Evolutionary conservation across 345 rosid genomes (phyloP), one percentile per base, ranked within the genome.

Genomic region (Moricandia arvensis): DNA sequence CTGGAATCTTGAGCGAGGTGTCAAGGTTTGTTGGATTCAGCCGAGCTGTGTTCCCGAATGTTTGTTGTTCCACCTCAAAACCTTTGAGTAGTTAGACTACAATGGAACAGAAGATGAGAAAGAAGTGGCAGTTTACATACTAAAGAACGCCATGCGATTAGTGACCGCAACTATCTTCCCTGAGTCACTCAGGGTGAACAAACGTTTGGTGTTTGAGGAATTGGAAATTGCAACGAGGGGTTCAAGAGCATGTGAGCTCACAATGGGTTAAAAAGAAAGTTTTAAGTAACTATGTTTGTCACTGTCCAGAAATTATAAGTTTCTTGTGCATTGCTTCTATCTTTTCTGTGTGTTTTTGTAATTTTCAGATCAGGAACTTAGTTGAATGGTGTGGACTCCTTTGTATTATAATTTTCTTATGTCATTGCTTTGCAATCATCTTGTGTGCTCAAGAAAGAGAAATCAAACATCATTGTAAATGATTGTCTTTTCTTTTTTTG

Each of bases 241-340:
- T 57, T 69, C 64, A 38, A 58, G 55, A 58, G 27, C 55, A 24
- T 69, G 65, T 69, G 74, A 58, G 54, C 27, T 69, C 43, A 45
- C 8, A n/a, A n/a, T 45, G 53, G 53, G 53, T n/a, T 45, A 13
- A 41, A 38, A 8, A 35, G 41, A 35, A 35, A 43, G 49, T 43
- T 38, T 43, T 12, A 15, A 15, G 8, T 45, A 45, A 45, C 17
- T 8, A 43, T 43, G 49, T 5, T 38, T 43, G 49, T 43, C 49
- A 43, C 49, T 33, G 35, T 33, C 35, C 35, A 5, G 35, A 33
- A 5, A 8, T 33, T 33, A 33, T 33, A 33, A 33, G 35, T 8
- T 33, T 33, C 35, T 33, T 33, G 6, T 33, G 35, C 35, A 33
- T 6, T 33, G 35, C 35, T 33, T 33, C 35, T 33, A 33, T 33